These are phyloP conservation scores for Fusarium sulawesiense DNA, from an alignment of 2,329 filamentous ascomycete species.

Conservation along the genomic window DNA sequence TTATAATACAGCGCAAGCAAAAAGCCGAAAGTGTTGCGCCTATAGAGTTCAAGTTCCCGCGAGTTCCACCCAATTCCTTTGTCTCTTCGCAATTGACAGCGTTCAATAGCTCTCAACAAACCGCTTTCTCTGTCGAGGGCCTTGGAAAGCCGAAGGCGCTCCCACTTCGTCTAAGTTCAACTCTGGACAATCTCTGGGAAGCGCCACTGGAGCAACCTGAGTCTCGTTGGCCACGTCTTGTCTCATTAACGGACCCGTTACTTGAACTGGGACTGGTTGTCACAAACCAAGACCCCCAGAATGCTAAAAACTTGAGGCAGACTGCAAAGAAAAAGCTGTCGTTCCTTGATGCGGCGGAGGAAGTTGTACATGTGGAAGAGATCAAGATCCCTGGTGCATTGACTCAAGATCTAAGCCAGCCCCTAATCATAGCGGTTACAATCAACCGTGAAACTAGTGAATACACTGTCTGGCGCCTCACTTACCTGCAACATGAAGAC, in stretches of 20 bases:
- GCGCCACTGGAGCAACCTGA: slow-evolving; percentile 63
- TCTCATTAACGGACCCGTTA: slow-evolving; percentile 86
- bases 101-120: slow-evolving; percentile 62
- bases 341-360: slow-evolving; percentile 80
- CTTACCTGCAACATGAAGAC: slow-evolving; percentile 78
- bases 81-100: slow-evolving; percentile 74
- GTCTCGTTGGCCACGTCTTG: slow-evolving; percentile 77
- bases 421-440: slow-evolving; percentile 81
- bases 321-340: slow-evolving; percentile 55
- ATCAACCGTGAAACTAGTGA: slow-evolving; percentile 79
- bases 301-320: slow-evolving; percentile 46
- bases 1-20: slow-evolving; percentile 86
- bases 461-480: slow-evolving; percentile 87
- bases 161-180: slow-evolving; percentile 63
- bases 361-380: slow-evolving; percentile 84
- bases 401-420: slow-evolving; percentile 54
- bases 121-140: slow-evolving; percentile 67
- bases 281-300: slow-evolving; percentile 61
- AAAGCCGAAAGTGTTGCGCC: slow-evolving; percentile 62
- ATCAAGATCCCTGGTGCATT: slow-evolving; percentile 65
- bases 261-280: slow-evolving; percentile 88
- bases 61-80: slow-evolving; percentile 85
- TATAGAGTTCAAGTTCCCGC: slow-evolving; percentile 66
- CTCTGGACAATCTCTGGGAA: slow-evolving; percentile 69
- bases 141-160: slow-evolving; percentile 66